These are phyloP conservation scores for Perkinsus chesapeaki DNA, from an alignment of 169 alveolate genomes.

Conservation along the genomic window DNA sequence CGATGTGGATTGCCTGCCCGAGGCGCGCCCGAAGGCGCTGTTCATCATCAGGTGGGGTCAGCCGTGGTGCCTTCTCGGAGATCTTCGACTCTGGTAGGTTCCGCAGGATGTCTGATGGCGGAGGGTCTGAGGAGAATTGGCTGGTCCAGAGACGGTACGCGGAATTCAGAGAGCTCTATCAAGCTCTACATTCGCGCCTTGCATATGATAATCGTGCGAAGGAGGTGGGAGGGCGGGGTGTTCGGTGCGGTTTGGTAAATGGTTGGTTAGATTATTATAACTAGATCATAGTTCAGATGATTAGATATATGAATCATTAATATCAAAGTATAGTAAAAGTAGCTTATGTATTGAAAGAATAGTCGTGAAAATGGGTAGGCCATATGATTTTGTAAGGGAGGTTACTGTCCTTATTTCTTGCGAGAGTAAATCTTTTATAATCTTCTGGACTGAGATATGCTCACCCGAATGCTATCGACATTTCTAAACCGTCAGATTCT, in stretches of 20 bases:
- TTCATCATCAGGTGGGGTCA: background rate
- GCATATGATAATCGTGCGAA: background rate
- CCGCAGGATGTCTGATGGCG: background rate
- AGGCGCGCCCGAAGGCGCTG: background rate
- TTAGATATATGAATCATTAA: no score
- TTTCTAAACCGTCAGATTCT: background rate
- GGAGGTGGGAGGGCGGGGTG: background rate
- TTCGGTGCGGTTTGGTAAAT: background rate
- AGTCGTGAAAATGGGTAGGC: no score
- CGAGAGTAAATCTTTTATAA: no score
- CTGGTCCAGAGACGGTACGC: background rate
- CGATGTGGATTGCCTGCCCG: background rate
- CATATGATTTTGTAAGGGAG: no score
- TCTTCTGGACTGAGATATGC: no score
- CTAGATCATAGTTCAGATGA: no score
- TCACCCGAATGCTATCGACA: no score
- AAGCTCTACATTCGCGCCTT: background rate
- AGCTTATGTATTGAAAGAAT: no score
- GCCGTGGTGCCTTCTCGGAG: background rate
- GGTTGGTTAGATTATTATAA: no score
- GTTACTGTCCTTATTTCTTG: no score
- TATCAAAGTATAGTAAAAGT: no score
- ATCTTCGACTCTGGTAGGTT: background rate
- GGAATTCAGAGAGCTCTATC: background rate
- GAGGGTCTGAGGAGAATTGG: background rate